Evolutionary conservation across 148 eudicot genomes (phyloP), one percentile per base, ranked within the genome.

Genomic region (Silene conica): DNA sequence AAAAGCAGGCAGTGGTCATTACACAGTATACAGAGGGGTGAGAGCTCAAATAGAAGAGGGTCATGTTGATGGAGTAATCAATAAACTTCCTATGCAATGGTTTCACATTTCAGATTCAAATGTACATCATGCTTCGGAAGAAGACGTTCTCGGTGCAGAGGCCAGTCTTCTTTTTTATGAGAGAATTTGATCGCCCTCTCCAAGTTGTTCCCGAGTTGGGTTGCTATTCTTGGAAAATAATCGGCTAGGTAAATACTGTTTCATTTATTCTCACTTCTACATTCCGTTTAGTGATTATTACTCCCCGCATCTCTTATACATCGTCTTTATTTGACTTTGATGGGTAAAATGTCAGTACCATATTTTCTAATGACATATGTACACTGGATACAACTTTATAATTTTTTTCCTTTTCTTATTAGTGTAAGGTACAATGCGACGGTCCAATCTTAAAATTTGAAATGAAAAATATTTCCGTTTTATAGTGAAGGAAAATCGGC

Each of bases 141-240:
- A 80, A 34, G 93, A 89, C 2, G 98, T 94, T 74, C 87, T 94
- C 75, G 84, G 74, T 65, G 96, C 96, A 25, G 87, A 91, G 60
- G 98, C 97, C 43, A 86, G 82, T 65, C 77, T 94, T 76, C 92
- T 94, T 22, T 94, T 94, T 81, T 94, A 94, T 31, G 98, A 92
- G 84, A 91, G 83, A 63, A 73, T 89, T 21, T 75, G 66, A 80
- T 34, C n/a, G 41, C 0, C 20, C 12, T 69, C 62, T 60, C 14
- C 72, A 71, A 3, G n/a, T 14, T 46, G 16, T 68, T 46, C 67
- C 22, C 25, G 11, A 41, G 52, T 18, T 41, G 68, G 70, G 26
- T 41, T 26, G 70, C 52, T 54, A 41, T 43, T 67, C 67, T 63
- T 63, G 28, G 54, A 38, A n/a, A 65, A 34, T 9, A 38, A 0